Evolutionary conservation across 108 stramenopile genomes (phyloP).

Genomic region (Cyclotella atomus): DNA sequence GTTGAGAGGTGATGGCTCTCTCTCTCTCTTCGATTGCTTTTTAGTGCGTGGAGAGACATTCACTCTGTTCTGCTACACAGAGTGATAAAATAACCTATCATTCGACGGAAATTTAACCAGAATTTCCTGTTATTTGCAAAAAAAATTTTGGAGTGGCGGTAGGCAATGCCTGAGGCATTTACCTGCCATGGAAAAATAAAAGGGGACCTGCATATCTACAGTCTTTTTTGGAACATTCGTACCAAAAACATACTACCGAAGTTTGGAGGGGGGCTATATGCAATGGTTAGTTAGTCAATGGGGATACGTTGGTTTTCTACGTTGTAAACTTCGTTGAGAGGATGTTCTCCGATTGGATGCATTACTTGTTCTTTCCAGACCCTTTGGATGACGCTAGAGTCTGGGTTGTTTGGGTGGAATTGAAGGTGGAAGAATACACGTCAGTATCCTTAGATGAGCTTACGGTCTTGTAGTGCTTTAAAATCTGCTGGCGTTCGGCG

Average conservation of each 20-base stretch:
- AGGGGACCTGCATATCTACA: not conserved
- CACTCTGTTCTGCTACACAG: too few relatives aligned
- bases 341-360: not conserved
- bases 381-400: not conserved
- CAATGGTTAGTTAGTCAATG: not conserved
- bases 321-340: not conserved
- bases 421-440: conserved; percentile 23
- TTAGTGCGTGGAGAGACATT: too few relatives aligned
- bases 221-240: not conserved
- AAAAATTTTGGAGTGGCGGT: not conserved
- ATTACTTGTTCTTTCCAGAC: not conserved
- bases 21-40: too few relatives aligned
- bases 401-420: conserved; percentile 14
- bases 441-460: not conserved
- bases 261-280: conserved; percentile 5
- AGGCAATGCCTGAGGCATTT: not conserved
- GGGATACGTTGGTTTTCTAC: not conserved
- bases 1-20: too few relatives aligned
- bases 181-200: conserved; percentile 7
- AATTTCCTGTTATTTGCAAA: not conserved
- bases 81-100: too few relatives aligned
- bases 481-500: not conserved
- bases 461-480: not conserved
- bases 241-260: not conserved
- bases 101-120: too few relatives aligned